A percentile compares a stretch with the other conserved stretches of the same genome.
phyloP scores from a whole-genome alignment of 2,329 filamentous ascomycete species.

The Verruconis gallopava region DNA sequence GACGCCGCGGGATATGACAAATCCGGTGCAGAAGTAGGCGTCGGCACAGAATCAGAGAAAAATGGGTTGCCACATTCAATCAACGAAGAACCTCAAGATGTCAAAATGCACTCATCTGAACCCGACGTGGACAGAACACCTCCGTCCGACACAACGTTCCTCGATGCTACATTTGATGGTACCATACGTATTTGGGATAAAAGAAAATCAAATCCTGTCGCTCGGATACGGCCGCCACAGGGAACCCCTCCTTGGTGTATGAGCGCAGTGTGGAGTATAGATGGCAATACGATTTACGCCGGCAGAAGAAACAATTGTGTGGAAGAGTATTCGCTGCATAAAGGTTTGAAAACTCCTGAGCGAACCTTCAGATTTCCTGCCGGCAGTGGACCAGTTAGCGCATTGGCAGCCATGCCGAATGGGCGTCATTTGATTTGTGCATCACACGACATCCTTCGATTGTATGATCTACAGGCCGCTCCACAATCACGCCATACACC shows the following conservation, averaged over 20 bases:
- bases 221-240: constrained; percentile 60
- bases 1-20: constrained; percentile 1
- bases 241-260: constrained; percentile 93
- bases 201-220: constrained; percentile 61
- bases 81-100: constrained; percentile 21
- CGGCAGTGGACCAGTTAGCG: constrained; percentile 81
- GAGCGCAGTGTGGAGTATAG: constrained; percentile 89
- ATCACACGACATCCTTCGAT: constrained; percentile 80
- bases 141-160: constrained; percentile 65
- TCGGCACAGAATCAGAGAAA: not conserved
- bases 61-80: constrained; percentile 43
- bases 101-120: constrained; percentile 9
- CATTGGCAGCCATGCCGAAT: constrained; percentile 82
- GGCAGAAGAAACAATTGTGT: constrained; percentile 85
- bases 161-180: constrained; percentile 80
- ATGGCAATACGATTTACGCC: constrained; percentile 90
- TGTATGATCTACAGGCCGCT: constrained; percentile 63
- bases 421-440: constrained; percentile 85
- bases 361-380: constrained; percentile 76
- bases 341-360: constrained; percentile 60
- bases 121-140: constrained; percentile 17
- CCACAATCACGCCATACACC: constrained; percentile 52
- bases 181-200: constrained; percentile 88
- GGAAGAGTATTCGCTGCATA: constrained; percentile 84
- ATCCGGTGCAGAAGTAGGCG: constrained; percentile 13